Evolutionary conservation across 2,329 filamentous ascomycete genomes (phyloP), one percentile per base, ranked within the genome.

Genomic region (Fusarium annulatum): DNA sequence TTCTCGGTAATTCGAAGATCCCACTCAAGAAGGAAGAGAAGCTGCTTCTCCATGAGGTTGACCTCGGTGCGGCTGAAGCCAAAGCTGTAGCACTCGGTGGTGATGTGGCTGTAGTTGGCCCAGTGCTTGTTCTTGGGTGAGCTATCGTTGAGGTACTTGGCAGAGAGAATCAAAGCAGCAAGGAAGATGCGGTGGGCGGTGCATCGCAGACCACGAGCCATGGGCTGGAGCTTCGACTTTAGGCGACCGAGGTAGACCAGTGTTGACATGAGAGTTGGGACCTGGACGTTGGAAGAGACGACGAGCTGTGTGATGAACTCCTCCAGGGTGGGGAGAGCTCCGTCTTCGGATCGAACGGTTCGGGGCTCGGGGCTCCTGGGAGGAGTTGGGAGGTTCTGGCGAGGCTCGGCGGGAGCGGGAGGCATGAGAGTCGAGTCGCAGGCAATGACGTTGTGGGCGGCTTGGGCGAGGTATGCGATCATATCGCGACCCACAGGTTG

Each of bases 61-160:
- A 99, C 96, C 85, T 99, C 96, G 41, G 94, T 96, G 76, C 95
- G 89, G 79, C 92, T 96, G 88, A 99, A 98, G 77, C 95, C 94
- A 80, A 98, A 99, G 79, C 87, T 90, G 80, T 86, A 88, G 70
- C 78, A 81, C 14, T 87, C 85, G 16, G 91, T 90, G 82, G 87
- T 92, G 77, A 97, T 92, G 78, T 92, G 86, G 68, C 93, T 97
- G 87, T 98, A 99, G 79, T 91, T 92, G 74, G 96, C 95, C 96
- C 96, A 99, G 88, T 99, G 96, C 91, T 98, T 98, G 90, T 99
- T 99, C 91, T 98, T 98, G 72, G 96, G 96, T 18, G 95, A 98
- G 70, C 95, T 97, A 87, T 98, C 96, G 83, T 99, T 98, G 77
- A 98, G 89, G 83, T 98, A 98, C 91, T 99, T 99, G 78, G 96